Evolutionary conservation across 768 basidiomycete genomes (phyloP), one percentile per base, ranked within the genome.

Genomic region (Gelatoporia subvermispora): DNA sequence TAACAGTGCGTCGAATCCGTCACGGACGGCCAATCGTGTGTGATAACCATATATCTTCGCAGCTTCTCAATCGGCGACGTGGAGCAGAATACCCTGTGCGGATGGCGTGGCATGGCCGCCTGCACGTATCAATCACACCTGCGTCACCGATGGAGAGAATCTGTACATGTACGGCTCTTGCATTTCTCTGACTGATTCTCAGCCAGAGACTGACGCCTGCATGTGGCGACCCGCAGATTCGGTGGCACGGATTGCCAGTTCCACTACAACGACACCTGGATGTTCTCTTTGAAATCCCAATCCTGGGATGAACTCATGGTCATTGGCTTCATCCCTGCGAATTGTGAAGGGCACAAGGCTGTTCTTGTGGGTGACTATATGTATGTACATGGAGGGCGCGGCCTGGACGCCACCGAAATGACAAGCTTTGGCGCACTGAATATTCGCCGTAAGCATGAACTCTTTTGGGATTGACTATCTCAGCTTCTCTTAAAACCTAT

Each of bases 201-300:
- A 5, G 13, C 5, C 7, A 31, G 28, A 13, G n/a, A 13, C 28
- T 31, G 28, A 31, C 13, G 28, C 13, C 13, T 31, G 7, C 41
- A 18, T 35, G 16, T 22, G 24, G 20, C 28, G 20, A 4, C 20
- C 35, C 28, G 22, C 54, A 93, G 88, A 35, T 97, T 98, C 58
- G 95, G 95, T 25, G 95, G 95, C 41, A 98, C 95, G n/a, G 95
- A 98, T 63, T 93, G 93, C n/a, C 81, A 85, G 64, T 96, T 86
- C 66, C 94, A 96, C 63, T 98, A 97, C 70, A 97, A 96, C 66
- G 95, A 98, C 64, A 95, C 91, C 8, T 98, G 95, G 95, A 75
- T 82, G 3, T 97, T 88, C 66, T 89, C 93, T 63, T 68, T 91
- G 43, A 72, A 73, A 28, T 84, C 88, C 0, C 74, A 76, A 43